Percentiles rank a stretch among this genome's conserved stretches.
Conservation (phyloP, 1,284 basidiomycete genomes). For the Apiotrichum domesticum region DNA sequence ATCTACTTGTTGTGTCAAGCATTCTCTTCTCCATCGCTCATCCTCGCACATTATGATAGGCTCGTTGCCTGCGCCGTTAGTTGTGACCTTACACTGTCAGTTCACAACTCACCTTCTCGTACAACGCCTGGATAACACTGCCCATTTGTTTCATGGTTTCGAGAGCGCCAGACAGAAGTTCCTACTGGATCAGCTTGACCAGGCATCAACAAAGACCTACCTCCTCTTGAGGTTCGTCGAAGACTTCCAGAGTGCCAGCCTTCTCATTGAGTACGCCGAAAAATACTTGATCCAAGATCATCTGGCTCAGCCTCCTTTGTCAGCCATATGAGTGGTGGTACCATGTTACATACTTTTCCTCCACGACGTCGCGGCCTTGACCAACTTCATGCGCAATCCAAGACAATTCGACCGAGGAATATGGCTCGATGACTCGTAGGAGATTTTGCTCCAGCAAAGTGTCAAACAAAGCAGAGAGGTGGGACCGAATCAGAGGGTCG, state of each 20-base stretch:
- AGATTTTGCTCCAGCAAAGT: slow-evolving; percentile 93
- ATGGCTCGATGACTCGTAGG: slow-evolving; percentile 89
- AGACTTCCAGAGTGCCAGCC: slow-evolving; percentile 83
- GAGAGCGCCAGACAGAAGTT: slow-evolving; percentile 60
- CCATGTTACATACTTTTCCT: slow-evolving; percentile 67
- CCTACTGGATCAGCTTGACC: not conserved
- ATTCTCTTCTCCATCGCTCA: too few relatives aligned
- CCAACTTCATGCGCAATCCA: slow-evolving; percentile 84
- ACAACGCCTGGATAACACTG: slow-evolving; percentile 85
- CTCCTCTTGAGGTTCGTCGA: slow-evolving; percentile 75
- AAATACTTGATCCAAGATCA: slow-evolving; percentile 95
- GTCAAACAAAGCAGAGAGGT: slow-evolving; percentile 88
- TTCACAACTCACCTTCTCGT: slow-evolving; percentile 62
- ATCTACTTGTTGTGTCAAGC: too few relatives aligned
- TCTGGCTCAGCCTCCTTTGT: slow-evolving; percentile 71
- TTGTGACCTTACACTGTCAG: not conserved
- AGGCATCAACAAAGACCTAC: slow-evolving; percentile 49
- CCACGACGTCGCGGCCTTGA: slow-evolving; percentile 85
- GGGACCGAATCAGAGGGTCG: slow-evolving; percentile 88
- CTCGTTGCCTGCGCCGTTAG: slow-evolving; percentile 12
- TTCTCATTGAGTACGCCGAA: slow-evolving; percentile 94
- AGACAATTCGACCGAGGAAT: slow-evolving; percentile 82
- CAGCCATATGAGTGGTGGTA: not conserved
- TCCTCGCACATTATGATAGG: slow-evolving; percentile 2
- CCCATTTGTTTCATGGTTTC: slow-evolving; percentile 83